Base-by-base conservation (phyloP, 2,329 filamentous ascomycete genomes). In the Bertia moriformis region DNA sequence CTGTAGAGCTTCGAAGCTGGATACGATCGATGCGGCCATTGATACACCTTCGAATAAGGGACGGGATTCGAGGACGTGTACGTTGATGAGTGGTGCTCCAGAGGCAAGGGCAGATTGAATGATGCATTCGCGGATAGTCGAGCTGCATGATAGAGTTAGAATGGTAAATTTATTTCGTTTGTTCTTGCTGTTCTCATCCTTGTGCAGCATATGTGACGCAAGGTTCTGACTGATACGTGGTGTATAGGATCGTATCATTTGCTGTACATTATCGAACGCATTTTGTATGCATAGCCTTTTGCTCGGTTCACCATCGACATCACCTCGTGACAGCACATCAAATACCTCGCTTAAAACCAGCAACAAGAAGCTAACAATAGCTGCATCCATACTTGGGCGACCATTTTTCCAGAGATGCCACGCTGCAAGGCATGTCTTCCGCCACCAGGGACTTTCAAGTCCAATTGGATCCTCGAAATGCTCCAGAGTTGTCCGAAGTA, bases 331-430 rank as follows among this genome's bases (percentile, higher is more conserved):
- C 20, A 41, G 37, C 39, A 49, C 27, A 22, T 35, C 37, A 37
- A 63, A 55, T 22, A 69, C 54, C 3, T 49, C 46, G 12, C 55
- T 49, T 24, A 80, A 55, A 3, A 61, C 61, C 12, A 58, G 55
- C 3, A 75, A 51, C 7, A 77, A 42, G 10, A 59, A 61, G 36
- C 56, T 62, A 29, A 72, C 58, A 19, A 79, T 73, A 1, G 74
- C 67, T 0, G 75, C 69, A 1, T 67, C 68, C 75, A 82, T 82
- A 50, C 69, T 76, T 44, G 76, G 73, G n/a, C 74, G 65, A 0
- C 74, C 73, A 40, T 77, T 75, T 48, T 77, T 77, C 54, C 70
- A 73, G 1, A 83, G 56, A 51, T 79, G 71, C 69, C 78, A 82
- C 2, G 66, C 71, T 2, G 61, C 63, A 57, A 71, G 65, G 13